Evolutionary conservation across 768 basidiomycete species (phyloP), one percentile per base, ranked within the genome.

Genomic region (Hericium coralloides): DNA sequence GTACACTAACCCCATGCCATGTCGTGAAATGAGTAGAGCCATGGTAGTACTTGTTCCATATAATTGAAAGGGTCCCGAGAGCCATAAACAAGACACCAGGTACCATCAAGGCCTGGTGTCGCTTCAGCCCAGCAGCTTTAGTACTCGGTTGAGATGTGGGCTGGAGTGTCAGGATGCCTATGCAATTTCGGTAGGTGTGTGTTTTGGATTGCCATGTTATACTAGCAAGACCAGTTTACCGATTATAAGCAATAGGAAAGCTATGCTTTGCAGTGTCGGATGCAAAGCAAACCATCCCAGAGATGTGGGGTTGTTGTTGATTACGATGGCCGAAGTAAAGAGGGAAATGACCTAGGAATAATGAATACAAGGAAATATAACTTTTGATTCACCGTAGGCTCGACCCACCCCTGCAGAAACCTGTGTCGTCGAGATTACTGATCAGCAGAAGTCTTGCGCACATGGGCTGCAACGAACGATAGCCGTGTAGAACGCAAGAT

Each of bases 161-260:
- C 61, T 87, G 91, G 12, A 87, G 82, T 22, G 89, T 89, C 63
- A 88, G 65, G 45, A 93, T 81, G 7, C 84, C 89, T 89, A 63
- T 39, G 37, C 36, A 43, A 49, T 49, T 20, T 17, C 38, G 39
- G 26, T 50, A 36, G 25, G 47, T 38, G 20, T 48, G 53, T 37
- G 14, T 52, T 18, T 39, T 12, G 5, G 23, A 38, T 12, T n/a
- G 4, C 17, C 53, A 37, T 20, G 17, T 51, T 17, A 25, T 22
- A 38, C 22, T 49, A n/a, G 36, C 22, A 38, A 31, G 36, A 18
- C 12, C 25, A 39, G 55, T 74, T 43, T 56, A 87, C 90, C 89
- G 61, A 83, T 82, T 6, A 81, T 79, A 66, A 88, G 78, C 41
- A 76, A 70, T 3, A 73, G 67, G 39, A 90, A 62, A 1, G 81